A percentile compares a stretch with the other conserved stretches of the same genome.
phyloP scores from a whole-genome alignment of 2,329 filamentous ascomycete genomes.

The Colletotrichum tanaceti region DNA sequence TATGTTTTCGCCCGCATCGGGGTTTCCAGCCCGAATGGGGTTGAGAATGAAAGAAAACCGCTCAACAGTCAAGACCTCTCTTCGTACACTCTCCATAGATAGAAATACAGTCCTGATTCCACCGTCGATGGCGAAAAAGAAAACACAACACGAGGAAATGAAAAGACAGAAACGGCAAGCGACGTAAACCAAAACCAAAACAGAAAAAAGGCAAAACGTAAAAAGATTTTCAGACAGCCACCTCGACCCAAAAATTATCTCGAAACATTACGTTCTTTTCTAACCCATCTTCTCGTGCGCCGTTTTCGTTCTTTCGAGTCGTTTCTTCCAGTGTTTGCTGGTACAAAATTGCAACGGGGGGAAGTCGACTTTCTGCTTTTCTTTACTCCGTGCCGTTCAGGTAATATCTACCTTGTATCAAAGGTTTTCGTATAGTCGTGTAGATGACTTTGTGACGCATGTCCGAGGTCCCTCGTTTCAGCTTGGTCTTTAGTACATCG shows the following conservation, averaged over 20 bases:
- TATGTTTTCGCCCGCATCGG: background rate
- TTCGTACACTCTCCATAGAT: constrained; percentile 37
- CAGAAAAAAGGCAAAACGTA: background rate
- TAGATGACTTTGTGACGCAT: background rate
- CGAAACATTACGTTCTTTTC: constrained; percentile 18
- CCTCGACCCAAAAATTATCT: constrained; percentile 21
- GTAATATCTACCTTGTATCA: constrained; percentile 11
- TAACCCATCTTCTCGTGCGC: background rate
- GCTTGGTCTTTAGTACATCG: constrained; percentile 17
- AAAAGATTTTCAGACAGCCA: constrained; percentile 29
- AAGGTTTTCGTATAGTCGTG: constrained; percentile 27
- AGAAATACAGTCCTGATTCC: constrained; percentile 14
- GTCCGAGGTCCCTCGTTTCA: background rate
- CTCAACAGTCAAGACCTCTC: constrained; percentile 25
- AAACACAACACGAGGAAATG: background rate
- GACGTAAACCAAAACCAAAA: background rate
- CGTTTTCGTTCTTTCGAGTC: constrained; percentile 13
- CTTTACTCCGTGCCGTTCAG: constrained; percentile 28
- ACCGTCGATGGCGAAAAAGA: constrained; percentile 16
- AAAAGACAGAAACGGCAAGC: background rate
- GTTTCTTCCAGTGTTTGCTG: background rate
- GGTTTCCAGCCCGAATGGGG: background rate
- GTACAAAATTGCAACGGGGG: background rate
- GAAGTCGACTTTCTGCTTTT: constrained; percentile 14
- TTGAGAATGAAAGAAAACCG: constrained; percentile 20